Conservation (phyloP, 352 stramenopile genomes). For the Phytophthora parvispora region DNA sequence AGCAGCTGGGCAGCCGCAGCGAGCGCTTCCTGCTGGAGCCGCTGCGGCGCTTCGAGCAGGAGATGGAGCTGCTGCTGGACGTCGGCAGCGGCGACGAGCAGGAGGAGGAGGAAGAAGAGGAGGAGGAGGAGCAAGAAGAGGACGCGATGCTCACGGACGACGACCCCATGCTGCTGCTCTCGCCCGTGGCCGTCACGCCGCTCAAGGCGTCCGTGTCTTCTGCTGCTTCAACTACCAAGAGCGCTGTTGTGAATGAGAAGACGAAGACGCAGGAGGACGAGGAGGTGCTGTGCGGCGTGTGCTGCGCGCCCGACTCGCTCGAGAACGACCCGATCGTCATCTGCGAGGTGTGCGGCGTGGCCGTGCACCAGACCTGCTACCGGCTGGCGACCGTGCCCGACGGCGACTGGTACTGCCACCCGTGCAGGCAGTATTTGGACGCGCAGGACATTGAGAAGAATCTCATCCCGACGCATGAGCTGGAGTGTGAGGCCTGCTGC, state of each 20-base stretch:
- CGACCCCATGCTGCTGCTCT: conserved; percentile 24
- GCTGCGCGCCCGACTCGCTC: conserved; percentile 68
- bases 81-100: conserved; percentile 42
- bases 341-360: conserved; percentile 77
- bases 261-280: conserved; percentile 38
- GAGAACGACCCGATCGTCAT: conserved; percentile 85
- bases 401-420: conserved; percentile 82
- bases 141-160: conserved; percentile 18
- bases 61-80: conserved; percentile 73
- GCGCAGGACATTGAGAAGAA: conserved; percentile 50
- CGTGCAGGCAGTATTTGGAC: conserved; percentile 66
- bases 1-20: conserved; percentile 42
- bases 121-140: conserved; percentile 13
- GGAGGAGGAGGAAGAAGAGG: conserved; percentile 18
- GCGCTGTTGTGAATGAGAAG: neutral
- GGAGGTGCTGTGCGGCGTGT: conserved; percentile 74
- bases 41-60: conserved; percentile 69
- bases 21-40: conserved; percentile 68
- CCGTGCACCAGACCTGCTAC: conserved; percentile 89
- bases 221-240: neutral
- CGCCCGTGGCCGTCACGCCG: neutral
- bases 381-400: conserved; percentile 71
- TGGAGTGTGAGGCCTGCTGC: conserved; percentile 66
- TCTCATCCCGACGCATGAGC: conserved; percentile 61
- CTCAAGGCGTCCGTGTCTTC: neutral